Base-by-base conservation (phyloP, 2,329 filamentous ascomycete species). In the Apiospora sp. region DNA sequence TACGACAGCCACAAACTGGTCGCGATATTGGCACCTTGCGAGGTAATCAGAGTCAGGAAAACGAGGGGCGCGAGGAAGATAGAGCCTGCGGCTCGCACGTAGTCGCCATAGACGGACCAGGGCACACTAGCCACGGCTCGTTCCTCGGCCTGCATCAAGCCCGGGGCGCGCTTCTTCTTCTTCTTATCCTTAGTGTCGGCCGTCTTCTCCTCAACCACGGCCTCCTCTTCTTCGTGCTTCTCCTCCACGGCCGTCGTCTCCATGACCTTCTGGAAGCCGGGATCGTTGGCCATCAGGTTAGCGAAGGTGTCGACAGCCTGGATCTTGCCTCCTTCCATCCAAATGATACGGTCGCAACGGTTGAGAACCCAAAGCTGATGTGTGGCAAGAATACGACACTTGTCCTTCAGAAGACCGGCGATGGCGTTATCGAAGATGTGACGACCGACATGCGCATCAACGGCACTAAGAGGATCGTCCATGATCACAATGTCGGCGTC, bases 401-500 rank as follows among this genome's bases (percentile, higher is more conserved):
- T 98, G 83, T 96, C 89, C 78, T 93, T 94, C 71, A 98, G 86
- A 13, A 98, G 87, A 10, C 96, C 96, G 72, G 95, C 91, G 71
- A 99, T 98, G 54, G 96, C 96, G 73, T 97, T 92, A 81, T 98
- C 96, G 84, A 98, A 98, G 78, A 99, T 92, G 79, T 93, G 91
- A 1, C 90, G 87, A 16, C 91, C 91, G 51, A 93, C 91, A 74
- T 93, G 91, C 27, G 91, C 91, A 77, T 93, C 91, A 3, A 93
- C 91, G 2, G 91, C 91, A 67, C 89, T 92, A 1, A 93, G 83
- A 1, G 91, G 91, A 74, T 93, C 91, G 76, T 93, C 91, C 88
- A 93, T 90, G 41, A 93, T 85, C 27, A 93, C 87, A 69, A 93
- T 88, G 72, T 92, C 90, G 14, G 91, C 87, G 74, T 92, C 86